Evolutionary conservation across 805 yeast species (phyloP).

Genomic region (Danielozyma ontarioensis): DNA sequence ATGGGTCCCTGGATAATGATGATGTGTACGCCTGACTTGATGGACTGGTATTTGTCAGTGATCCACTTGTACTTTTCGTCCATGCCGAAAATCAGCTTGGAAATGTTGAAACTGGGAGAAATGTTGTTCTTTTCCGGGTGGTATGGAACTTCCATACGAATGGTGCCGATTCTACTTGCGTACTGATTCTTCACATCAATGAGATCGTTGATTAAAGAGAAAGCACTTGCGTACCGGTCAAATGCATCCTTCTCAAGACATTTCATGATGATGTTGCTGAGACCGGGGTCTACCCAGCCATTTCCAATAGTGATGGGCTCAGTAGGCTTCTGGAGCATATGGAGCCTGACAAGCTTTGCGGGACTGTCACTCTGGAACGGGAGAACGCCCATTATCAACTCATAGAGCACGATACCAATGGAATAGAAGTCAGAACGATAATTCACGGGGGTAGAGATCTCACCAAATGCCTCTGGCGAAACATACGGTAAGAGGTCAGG

Average conservation of each 20-base stretch:
- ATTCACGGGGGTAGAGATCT: constrained; percentile 33
- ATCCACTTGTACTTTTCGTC: constrained; percentile 7
- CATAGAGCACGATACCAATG: constrained; percentile 46
- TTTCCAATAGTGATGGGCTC: constrained; percentile 29
- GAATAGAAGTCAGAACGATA: constrained; percentile 46
- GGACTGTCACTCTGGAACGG: constrained; percentile 41
- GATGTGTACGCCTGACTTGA: constrained; percentile 13
- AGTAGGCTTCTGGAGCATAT: constrained; percentile 36
- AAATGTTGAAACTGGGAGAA: constrained; percentile 6
- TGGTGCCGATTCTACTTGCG: constrained; percentile 4
- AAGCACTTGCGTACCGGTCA: constrained; percentile 33
- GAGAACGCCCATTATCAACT: constrained; percentile 38
- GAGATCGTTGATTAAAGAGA: constrained; percentile 32
- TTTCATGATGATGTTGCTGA: constrained; percentile 38
- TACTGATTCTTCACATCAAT: constrained; percentile 15
- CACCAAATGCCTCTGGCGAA: constrained; percentile 47
- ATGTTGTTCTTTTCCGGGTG: constrained; percentile 3
- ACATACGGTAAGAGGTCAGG: constrained; percentile 41
- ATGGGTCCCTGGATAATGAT: constrained; percentile 34
- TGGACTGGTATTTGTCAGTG: constrained; percentile 3
- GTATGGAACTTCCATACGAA: not conserved
- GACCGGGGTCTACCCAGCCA: constrained; percentile 19
- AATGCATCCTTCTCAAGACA: constrained; percentile 37
- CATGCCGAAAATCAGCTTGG: constrained; percentile 9
- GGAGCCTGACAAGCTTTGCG: constrained; percentile 33